Conservation (phyloP, 768 basidiomycete genomes). For the Boletus vinaceobasis region DNA sequence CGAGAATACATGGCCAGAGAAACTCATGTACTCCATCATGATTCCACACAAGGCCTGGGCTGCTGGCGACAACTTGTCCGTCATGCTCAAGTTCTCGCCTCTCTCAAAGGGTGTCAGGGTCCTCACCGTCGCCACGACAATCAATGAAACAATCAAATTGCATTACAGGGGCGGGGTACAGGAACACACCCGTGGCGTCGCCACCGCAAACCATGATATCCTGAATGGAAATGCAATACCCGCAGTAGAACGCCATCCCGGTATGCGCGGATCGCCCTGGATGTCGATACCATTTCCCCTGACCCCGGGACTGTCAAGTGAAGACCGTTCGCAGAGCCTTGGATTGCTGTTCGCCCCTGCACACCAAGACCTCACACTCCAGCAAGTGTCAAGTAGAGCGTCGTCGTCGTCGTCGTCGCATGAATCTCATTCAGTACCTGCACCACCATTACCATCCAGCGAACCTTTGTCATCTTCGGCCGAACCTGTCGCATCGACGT, state of each 20-base stretch:
- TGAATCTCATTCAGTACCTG: background rate
- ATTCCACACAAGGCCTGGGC: constrained; percentile 96
- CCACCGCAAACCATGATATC: constrained; percentile 66
- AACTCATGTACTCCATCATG: constrained; percentile 93
- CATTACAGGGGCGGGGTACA: constrained; percentile 51
- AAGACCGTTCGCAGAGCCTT: constrained; percentile 12
- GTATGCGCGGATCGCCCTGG: background rate
- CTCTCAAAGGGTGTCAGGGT: constrained; percentile 81
- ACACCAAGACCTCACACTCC: constrained; percentile 12
- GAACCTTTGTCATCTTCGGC: background rate
- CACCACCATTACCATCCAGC: background rate
- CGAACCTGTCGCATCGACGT: constrained; percentile 8
- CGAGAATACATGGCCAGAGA: constrained; percentile 96
- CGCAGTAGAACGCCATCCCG: constrained; percentile 16
- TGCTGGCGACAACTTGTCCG: constrained; percentile 79
- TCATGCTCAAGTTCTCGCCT: constrained; percentile 83
- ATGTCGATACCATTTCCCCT: constrained; percentile 1
- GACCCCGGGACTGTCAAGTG: constrained; percentile 16
- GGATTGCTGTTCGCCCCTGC: constrained; percentile 9
- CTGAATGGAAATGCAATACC: constrained; percentile 51
- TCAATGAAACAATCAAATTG: constrained; percentile 74
- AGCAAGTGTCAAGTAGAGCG: constrained; percentile 11
- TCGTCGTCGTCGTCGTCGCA: constrained; percentile 17
- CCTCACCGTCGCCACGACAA: constrained; percentile 56
- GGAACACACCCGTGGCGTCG: constrained; percentile 59